Conservation (phyloP, 208 protist species). For the Giardia duodenalis region DNA sequence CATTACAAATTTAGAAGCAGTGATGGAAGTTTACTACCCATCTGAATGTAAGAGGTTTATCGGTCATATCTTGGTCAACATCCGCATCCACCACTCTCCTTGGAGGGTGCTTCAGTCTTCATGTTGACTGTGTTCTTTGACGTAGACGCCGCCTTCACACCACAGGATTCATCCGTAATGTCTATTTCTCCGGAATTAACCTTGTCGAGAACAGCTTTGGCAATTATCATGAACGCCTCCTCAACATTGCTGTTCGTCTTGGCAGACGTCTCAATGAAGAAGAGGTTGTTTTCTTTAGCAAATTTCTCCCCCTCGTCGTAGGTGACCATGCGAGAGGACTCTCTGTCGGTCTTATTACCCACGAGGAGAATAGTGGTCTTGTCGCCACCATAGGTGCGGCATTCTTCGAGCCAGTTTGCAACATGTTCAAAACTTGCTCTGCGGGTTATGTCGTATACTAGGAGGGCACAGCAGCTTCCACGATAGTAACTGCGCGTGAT, state of each 20-base stretch:
- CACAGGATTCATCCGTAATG: slow-evolving; percentile 20
- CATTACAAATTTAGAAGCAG: no score
- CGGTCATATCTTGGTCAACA: neutral
- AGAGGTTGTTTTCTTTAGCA: slow-evolving; percentile 26
- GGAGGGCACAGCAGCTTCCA: slow-evolving; percentile 15
- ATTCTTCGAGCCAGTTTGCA: slow-evolving; percentile 14
- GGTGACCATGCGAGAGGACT: neutral
- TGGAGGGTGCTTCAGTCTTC: no score
- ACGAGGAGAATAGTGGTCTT: slow-evolving; percentile 19
- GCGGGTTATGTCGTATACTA: slow-evolving; percentile 37
- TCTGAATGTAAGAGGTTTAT: no score
- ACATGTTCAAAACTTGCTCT: slow-evolving; percentile 32
- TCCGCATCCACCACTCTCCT: neutral
- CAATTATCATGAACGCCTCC: slow-evolving; percentile 15
- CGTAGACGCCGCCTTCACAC: neutral
- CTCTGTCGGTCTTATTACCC: slow-evolving; percentile 25
- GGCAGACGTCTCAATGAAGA: slow-evolving; percentile 24
- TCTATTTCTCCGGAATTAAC: slow-evolving; percentile 6
- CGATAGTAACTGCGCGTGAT: slow-evolving; percentile 38
- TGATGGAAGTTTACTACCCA: no score
- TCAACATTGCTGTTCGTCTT: slow-evolving; percentile 32
- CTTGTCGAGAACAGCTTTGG: neutral
- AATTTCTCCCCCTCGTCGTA: slow-evolving; percentile 27
- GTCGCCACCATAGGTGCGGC: slow-evolving; percentile 13
- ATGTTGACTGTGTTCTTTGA: neutral